Evolutionary conservation across 768 basidiomycete genomes (phyloP).

Genomic region (Trametes cubensis): DNA sequence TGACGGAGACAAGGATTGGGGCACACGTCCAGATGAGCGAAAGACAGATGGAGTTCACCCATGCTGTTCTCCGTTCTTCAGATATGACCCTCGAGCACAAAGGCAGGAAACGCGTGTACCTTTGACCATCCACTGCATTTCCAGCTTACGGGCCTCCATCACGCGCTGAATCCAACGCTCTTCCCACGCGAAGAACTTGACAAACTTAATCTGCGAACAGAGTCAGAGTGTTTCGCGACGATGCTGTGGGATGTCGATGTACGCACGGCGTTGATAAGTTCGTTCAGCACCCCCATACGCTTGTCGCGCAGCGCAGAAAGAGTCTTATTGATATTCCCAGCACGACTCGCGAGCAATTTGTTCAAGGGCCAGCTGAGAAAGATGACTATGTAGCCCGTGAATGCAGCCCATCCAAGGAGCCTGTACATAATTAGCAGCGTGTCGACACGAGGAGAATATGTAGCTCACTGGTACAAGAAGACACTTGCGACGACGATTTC

Average conservation of each 20-base stretch:
- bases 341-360: slow-evolving; percentile 60
- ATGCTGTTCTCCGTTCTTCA: slow-evolving; percentile 43
- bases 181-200: slow-evolving; percentile 87
- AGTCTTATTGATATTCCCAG: slow-evolving; percentile 63
- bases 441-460: background rate
- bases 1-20: slow-evolving; percentile 78
- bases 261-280: slow-evolving; percentile 69
- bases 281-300: slow-evolving; percentile 77
- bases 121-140: slow-evolving; percentile 80
- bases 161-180: slow-evolving; percentile 72
- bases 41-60: slow-evolving; percentile 75
- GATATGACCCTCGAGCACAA: background rate
- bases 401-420: slow-evolving; percentile 69
- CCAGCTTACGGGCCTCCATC: slow-evolving; percentile 62
- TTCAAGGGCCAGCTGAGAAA: slow-evolving; percentile 73
- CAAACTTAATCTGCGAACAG: slow-evolving; percentile 60
- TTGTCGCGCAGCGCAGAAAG: slow-evolving; percentile 66
- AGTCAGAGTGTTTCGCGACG: background rate
- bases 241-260: background rate
- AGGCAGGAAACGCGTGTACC: slow-evolving; percentile 37
- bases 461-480: slow-evolving; percentile 73
- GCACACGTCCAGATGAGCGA: slow-evolving; percentile 71
- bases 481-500: slow-evolving; percentile 72
- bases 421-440: slow-evolving; percentile 35
- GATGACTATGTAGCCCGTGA: slow-evolving; percentile 74